Percentiles rank a stretch among this genome's conserved stretches.
These are phyloP conservation scores for Cercospora zeae-maydis DNA, from an alignment of 2,329 filamentous ascomycete genomes.

Conservation along the genomic window DNA sequence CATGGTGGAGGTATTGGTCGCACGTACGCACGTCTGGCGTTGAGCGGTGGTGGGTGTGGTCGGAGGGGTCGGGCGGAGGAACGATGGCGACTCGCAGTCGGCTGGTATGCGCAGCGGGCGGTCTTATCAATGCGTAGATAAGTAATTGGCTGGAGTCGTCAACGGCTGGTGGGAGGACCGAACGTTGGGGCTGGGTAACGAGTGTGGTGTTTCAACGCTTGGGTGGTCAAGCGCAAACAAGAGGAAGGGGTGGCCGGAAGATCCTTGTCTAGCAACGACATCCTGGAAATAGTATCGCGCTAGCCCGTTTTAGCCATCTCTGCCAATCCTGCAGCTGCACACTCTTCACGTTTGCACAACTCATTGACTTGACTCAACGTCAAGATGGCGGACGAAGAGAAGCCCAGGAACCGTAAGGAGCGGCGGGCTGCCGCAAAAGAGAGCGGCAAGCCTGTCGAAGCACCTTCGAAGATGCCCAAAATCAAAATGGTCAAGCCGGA, in stretches of 20 bases:
- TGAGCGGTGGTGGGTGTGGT: conserved; percentile 3
- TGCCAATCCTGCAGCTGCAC: background rate
- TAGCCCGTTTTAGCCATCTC: background rate
- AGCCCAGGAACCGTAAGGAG: conserved; percentile 45
- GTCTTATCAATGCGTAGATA: conserved; percentile 4
- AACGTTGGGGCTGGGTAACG: conserved; percentile 8
- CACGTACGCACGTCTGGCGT: background rate
- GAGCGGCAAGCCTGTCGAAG: conserved; percentile 37
- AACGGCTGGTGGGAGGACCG: conserved; percentile 7
- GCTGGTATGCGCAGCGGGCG: background rate
- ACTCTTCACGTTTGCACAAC: background rate
- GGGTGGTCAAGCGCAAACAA: conserved; percentile 1
- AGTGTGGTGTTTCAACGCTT: conserved; percentile 9
- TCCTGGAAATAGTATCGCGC: conserved; percentile 3
- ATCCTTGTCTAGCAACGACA: conserved; percentile 6
- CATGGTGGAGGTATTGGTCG: conserved; percentile 52
- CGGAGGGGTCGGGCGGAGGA: background rate
- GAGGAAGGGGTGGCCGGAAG: conserved; percentile 2
- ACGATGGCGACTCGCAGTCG: conserved; percentile 12
- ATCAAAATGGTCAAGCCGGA: conserved; percentile 68
- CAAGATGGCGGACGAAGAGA: conserved; percentile 19
- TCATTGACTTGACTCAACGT: background rate
- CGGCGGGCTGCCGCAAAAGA: conserved; percentile 40
- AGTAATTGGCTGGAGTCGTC: conserved; percentile 1
- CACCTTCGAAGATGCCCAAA: conserved; percentile 45